Percentiles rank a stretch among this genome's conserved stretches.
phyloP scores from a whole-genome alignment of 2,329 filamentous ascomycete species.

The Fusarium sp. region DNA sequence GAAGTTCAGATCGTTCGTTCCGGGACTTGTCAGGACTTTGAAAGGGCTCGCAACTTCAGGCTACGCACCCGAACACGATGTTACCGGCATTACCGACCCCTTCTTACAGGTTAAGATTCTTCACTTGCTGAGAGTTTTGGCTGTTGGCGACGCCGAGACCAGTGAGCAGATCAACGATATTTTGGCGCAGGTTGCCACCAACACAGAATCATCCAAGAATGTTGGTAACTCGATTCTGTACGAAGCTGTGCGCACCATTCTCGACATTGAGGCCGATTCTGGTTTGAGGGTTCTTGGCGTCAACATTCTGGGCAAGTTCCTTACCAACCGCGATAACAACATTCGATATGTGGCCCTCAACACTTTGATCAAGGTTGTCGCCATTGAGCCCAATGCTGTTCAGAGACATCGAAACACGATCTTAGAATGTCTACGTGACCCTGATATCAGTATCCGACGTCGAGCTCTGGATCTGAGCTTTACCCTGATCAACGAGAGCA shows the following conservation, averaged over 20 bases:
- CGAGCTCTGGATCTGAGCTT: conserved; percentile 98
- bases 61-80: conserved; percentile 97
- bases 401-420: conserved; percentile 98
- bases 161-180: conserved; percentile 99
- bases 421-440: conserved; percentile 92
- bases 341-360: conserved; percentile 98
- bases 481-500: conserved; percentile 96
- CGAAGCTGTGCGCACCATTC: conserved; percentile 94
- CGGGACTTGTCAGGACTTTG: conserved; percentile 85
- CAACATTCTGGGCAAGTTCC: conserved; percentile 97
- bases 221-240: conserved; percentile 98
- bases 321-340: conserved; percentile 99
- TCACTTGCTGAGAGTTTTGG: conserved; percentile 84
- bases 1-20: conserved; percentile 88
- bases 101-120: conserved; percentile 98
- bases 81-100: conserved; percentile 96
- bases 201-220: conserved; percentile 98
- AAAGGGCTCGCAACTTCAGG: conserved; percentile 95
- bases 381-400: conserved; percentile 96
- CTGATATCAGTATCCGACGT: conserved; percentile 96
- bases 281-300: conserved; percentile 93
- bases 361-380: conserved; percentile 97
- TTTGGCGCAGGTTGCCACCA: conserved; percentile 94
- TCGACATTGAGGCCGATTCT: conserved; percentile 98
- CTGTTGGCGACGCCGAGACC: conserved; percentile 84